phyloP scores from a whole-genome alignment of 345 rosid species.

The Murraya paniculata region DNA sequence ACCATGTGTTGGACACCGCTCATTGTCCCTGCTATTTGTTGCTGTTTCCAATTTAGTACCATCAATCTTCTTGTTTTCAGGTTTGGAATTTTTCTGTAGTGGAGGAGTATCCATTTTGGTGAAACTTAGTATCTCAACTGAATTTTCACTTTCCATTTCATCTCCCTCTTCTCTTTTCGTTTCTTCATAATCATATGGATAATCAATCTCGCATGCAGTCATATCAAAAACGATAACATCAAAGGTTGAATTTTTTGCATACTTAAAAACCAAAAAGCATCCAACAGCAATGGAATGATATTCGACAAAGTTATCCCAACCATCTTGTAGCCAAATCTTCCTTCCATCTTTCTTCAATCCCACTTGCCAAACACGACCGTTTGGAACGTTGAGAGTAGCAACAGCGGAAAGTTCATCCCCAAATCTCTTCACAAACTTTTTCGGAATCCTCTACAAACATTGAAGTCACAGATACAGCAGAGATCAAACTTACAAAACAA shows the following conservation, averaged over 20 bases:
- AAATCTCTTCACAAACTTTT: constrained; percentile 30
- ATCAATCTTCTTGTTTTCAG: neutral
- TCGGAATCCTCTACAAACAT: constrained; percentile 37
- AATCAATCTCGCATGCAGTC: constrained; percentile 39
- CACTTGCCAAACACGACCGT: constrained; percentile 40
- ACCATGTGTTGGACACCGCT: neutral
- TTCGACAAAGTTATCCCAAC: constrained; percentile 39
- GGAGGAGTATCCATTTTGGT: constrained; percentile 1
- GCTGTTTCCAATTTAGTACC: neutral
- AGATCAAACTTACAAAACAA: neutral
- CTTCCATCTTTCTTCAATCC: constrained; percentile 24
- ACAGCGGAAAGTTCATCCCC: constrained; percentile 34
- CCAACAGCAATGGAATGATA: constrained; percentile 33
- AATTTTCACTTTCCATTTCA: constrained; percentile 22
- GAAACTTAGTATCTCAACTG: constrained; percentile 18
- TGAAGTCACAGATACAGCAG: neutral
- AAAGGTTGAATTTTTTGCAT: constrained; percentile 33
- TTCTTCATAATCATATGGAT: constrained; percentile 9
- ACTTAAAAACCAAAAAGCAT: constrained; percentile 37
- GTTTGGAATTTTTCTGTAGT: constrained; percentile 2
- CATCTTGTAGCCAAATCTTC: constrained; percentile 41
- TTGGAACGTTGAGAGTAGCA: constrained; percentile 30
- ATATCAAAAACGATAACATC: constrained; percentile 30
- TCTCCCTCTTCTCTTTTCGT: neutral
- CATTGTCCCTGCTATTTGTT: neutral